phyloP scores from a whole-genome alignment of 345 rosid genomes.

The Lepidium sativum region DNA sequence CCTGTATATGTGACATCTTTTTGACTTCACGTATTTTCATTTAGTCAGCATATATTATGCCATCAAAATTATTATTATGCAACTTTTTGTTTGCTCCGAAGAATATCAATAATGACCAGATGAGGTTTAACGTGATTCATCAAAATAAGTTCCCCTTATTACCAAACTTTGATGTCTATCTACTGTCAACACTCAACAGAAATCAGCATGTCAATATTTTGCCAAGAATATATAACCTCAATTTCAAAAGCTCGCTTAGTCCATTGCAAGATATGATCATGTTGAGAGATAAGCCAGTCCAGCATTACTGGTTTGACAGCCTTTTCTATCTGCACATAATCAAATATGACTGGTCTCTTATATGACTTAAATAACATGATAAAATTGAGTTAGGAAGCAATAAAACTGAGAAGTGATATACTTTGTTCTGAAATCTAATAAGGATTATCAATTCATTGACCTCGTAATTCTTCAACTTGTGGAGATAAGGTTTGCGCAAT shows the following conservation, averaged over 20 bases:
- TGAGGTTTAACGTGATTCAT: neutral
- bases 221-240: slow-evolving; percentile 47
- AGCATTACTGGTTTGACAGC: slow-evolving; percentile 67
- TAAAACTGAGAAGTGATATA: slow-evolving; percentile 2
- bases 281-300: slow-evolving; percentile 95
- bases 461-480: slow-evolving; percentile 55
- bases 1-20: neutral
- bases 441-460: slow-evolving; percentile 25
- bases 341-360: neutral
- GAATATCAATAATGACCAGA: neutral
- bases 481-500: slow-evolving; percentile 27
- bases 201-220: neutral
- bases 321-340: slow-evolving; percentile 58
- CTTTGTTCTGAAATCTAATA: neutral
- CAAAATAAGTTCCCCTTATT: neutral
- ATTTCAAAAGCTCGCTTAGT: slow-evolving; percentile 82
- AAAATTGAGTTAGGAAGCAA: neutral
- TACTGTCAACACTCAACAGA: neutral
- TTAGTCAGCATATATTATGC: neutral
- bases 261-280: slow-evolving; percentile 88
- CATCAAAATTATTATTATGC: neutral
- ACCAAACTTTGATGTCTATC: neutral
- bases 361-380: neutral
- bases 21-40: neutral
- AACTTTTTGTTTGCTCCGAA: neutral